Evolutionary conservation across 2,329 filamentous ascomycete species (phyloP).

Genomic region (Arthrocladium fulminans): DNA sequence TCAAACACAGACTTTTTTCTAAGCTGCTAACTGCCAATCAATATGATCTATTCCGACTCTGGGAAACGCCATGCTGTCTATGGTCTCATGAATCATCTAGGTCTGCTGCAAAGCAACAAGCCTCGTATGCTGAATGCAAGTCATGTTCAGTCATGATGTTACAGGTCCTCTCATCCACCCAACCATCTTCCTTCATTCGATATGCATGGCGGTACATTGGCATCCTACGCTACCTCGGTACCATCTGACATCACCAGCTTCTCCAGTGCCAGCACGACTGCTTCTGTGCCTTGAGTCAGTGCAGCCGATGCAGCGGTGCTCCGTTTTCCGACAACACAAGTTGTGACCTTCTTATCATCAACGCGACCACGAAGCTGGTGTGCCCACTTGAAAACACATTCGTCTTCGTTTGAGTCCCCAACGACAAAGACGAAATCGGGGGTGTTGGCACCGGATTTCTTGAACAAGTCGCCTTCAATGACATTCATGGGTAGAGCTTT

Average conservation of each 20-base stretch:
- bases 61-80: not conserved
- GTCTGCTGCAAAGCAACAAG: not conserved
- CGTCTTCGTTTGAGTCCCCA: constrained; percentile 86
- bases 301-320: constrained; percentile 84
- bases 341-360: constrained; percentile 61
- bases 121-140: not conserved
- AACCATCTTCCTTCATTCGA: constrained; percentile 7
- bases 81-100: not conserved
- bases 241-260: not conserved
- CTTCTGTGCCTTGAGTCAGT: constrained; percentile 73
- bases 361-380: constrained; percentile 59
- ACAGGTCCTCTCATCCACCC: constrained; percentile 6
- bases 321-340: constrained; percentile 74
- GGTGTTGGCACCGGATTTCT: constrained; percentile 30
- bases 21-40: no score
- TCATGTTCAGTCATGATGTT: constrained; percentile 3
- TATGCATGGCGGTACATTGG: not conserved
- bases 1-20: no score
- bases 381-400: constrained; percentile 90
- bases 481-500: constrained; percentile 74
- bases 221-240: constrained; percentile 1
- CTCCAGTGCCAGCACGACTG: constrained; percentile 2
- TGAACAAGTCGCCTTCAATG: constrained; percentile 56
- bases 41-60: not conserved
- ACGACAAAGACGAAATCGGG: constrained; percentile 84